Percentiles rank a stretch among this genome's conserved stretches.
These are phyloP conservation scores for Nissolia schottii DNA, from an alignment of 306 rosid species.

Conservation along the genomic window DNA sequence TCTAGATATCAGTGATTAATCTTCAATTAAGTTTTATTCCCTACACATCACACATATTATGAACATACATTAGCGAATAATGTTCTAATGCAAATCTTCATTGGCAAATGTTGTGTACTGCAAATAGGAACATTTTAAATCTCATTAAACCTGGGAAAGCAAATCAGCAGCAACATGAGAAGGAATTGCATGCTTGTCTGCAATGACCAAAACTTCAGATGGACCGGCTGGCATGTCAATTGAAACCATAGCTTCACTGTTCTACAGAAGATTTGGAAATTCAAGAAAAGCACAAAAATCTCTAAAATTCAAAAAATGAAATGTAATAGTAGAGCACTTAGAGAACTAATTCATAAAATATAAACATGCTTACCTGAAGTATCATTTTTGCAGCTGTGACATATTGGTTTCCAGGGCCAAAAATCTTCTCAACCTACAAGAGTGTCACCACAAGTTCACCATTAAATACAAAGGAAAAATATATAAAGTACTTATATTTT, in stretches of 20 bases:
- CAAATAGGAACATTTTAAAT: conserved; percentile 8
- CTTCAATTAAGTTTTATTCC: background rate
- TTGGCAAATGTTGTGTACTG: background rate
- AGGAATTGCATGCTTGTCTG: conserved; percentile 79
- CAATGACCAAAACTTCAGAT: conserved; percentile 97
- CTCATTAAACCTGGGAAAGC: conserved; percentile 78
- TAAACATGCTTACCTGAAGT: conserved; percentile 61
- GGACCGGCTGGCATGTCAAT: conserved; percentile 99
- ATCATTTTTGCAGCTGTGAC: conserved; percentile 99
- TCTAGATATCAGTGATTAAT: conserved; percentile 2
- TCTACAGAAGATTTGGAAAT: conserved; percentile 42
- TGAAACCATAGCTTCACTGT: conserved; percentile 97
- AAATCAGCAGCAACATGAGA: conserved; percentile 93
- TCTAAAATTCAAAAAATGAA: background rate
- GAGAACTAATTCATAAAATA: background rate
- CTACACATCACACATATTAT: background rate
- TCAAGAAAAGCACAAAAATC: background rate
- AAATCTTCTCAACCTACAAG: conserved; percentile 78
- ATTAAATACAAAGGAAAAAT: background rate
- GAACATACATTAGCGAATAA: background rate
- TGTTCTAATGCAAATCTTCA: background rate
- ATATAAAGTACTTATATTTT: background rate
- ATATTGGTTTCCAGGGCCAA: conserved; percentile 98
- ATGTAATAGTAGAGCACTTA: background rate
- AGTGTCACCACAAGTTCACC: conserved; percentile 12